Evolutionary conservation across 768 basidiomycete genomes (phyloP), one percentile per base, ranked within the genome.

Genomic region (Inosperma sp.): DNA sequence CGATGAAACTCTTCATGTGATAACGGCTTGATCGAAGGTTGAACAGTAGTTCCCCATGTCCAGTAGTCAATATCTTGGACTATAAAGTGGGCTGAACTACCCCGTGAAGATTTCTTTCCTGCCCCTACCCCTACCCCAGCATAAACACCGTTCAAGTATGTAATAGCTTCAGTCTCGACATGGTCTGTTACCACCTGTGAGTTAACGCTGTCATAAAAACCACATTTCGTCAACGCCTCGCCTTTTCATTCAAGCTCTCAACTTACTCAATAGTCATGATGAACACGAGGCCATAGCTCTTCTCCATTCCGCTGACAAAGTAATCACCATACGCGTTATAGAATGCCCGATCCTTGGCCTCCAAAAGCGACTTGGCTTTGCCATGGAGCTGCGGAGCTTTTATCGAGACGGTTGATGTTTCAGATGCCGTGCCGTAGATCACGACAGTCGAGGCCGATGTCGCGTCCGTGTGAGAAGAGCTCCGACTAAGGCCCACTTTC

Each of bases 191-290:
- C 39, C 39, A 41, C 14, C 16, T 25, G 22, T 25, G 39, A 41
- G 21, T 41, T 41, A 39, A 21, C 22, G 13, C 39, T 41, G 39
- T 22, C 14, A n/a, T n/a, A n/a, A n/a, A n/a, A n/a, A n/a, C n/a
- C n/a, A n/a, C n/a, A 17, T 13, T 1, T 8, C 17, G 10, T 41
- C 39, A 14, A 23, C 12, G 8, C n/a, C 12, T 25, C 16, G 22
- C 22, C 39, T 6, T n/a, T 41, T 41, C 22, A 41, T 23, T 41
- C 12, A 41, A 14, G 39, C 12, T 14, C 5, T 39, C 37, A 12
- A 41, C 39, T 41, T 25, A 41, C 39, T 41, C 22, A 41, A 41
- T 21, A 12, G 22, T 41, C 39, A 41, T 25, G 16, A 41, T 41
- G 5, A 41, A 21, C 6, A 41, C 39, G 13, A 41, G 26, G 39